These are phyloP conservation scores for Aspergillus texensis DNA, from an alignment of 2,329 filamentous ascomycete species.

Conservation along the genomic window DNA sequence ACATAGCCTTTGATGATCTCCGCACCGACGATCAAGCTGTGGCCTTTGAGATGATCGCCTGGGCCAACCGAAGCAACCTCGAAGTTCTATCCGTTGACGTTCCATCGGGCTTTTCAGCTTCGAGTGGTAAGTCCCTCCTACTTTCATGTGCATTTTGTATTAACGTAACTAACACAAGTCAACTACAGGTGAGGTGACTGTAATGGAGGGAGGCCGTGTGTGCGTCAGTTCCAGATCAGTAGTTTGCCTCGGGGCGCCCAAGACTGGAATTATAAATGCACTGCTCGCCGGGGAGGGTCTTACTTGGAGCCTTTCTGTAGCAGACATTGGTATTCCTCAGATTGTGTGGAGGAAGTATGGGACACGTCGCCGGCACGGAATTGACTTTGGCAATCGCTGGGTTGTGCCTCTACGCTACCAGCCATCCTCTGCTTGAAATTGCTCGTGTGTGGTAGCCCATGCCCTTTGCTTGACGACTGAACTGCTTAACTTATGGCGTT, in stretches of 20 bases:
- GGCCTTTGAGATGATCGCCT: slow-evolving; percentile 87
- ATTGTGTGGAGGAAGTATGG: slow-evolving; percentile 84
- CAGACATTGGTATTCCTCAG: slow-evolving; percentile 82
- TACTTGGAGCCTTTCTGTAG: slow-evolving; percentile 77
- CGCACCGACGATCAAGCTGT: slow-evolving; percentile 79
- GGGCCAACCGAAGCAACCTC: slow-evolving; percentile 86
- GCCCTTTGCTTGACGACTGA: neutral
- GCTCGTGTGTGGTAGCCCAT: neutral
- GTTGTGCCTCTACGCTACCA: slow-evolving; percentile 68
- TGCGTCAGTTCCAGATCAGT: slow-evolving; percentile 82
- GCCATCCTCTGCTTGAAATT: slow-evolving; percentile 27
- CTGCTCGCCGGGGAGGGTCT: slow-evolving; percentile 63
- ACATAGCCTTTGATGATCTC: slow-evolving; percentile 85
- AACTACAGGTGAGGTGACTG: slow-evolving; percentile 52
- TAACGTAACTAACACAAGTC: slow-evolving; percentile 19
- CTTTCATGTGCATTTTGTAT: slow-evolving; percentile 33
- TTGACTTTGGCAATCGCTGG: slow-evolving; percentile 89
- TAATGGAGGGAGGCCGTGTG: slow-evolving; percentile 73
- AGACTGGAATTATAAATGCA: slow-evolving; percentile 79
- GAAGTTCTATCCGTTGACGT: slow-evolving; percentile 86
- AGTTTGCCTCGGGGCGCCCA: slow-evolving; percentile 82
- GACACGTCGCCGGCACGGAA: slow-evolving; percentile 76
- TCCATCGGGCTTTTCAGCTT: slow-evolving; percentile 83
- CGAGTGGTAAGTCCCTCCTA: slow-evolving; percentile 66
- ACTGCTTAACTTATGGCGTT: neutral